A percentile compares a stretch with the other conserved stretches of the same genome.
These are phyloP conservation scores for Didymellaceae sp. DNA, from an alignment of 2,329 filamentous ascomycete genomes.

Conservation along the genomic window DNA sequence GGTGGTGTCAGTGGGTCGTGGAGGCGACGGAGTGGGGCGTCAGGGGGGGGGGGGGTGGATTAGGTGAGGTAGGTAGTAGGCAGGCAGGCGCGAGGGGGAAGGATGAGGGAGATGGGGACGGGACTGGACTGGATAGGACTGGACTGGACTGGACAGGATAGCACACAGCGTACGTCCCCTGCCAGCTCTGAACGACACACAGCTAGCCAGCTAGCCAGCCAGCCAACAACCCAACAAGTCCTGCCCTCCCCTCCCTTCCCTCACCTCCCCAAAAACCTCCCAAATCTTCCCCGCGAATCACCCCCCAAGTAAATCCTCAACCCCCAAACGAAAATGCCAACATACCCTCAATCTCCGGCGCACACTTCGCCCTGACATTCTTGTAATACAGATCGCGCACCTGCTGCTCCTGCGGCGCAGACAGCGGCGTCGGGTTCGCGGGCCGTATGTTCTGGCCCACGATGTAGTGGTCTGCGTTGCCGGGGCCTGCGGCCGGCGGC, in stretches of 20 bases:
- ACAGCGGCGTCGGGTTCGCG: conserved; percentile 68
- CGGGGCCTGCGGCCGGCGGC: conserved; percentile 4
- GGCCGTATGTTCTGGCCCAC: conserved; percentile 29
- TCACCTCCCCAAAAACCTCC: no score
- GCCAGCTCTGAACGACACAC: no score
- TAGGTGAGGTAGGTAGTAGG: background rate
- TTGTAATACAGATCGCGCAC: conserved; percentile 78
- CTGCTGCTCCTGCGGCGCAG: conserved; percentile 72
- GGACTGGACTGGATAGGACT: no score
- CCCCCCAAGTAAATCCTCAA: no score
- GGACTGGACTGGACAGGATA: no score
- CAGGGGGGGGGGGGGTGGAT: background rate
- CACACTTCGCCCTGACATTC: conserved; percentile 79
- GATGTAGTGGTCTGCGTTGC: conserved; percentile 26
- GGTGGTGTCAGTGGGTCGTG: conserved; percentile 1
- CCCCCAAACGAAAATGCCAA: background rate
- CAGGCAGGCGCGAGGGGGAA: no score
- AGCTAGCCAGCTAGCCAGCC: no score
- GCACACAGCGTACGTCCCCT: no score
- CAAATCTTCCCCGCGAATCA: no score
- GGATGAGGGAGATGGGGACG: no score
- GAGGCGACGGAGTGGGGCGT: background rate
- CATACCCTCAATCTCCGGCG: conserved; percentile 65
- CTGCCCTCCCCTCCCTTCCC: no score
- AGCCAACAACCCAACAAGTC: no score